A percentile compares a stretch with the other conserved stretches of the same genome.
phyloP scores from a whole-genome alignment of 1,139 yeast genomes.

The Candida freyschussii region DNA sequence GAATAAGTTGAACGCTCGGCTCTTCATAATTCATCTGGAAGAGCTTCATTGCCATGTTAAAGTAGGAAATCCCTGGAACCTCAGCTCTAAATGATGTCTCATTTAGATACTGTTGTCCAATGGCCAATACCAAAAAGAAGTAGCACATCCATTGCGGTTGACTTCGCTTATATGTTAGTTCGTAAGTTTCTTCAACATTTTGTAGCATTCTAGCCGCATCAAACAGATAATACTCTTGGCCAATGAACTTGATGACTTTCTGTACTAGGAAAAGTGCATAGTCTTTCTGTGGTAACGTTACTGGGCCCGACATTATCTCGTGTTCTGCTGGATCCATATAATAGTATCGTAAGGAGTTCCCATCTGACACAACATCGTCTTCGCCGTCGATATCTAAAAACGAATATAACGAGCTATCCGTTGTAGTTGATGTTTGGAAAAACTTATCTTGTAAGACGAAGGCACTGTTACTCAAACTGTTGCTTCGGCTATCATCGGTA shows the following conservation, averaged over 20 bases:
- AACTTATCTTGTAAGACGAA: constrained; percentile 21
- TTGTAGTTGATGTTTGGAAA: constrained; percentile 30
- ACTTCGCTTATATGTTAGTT: too few species aligned
- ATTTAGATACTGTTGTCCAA: constrained; percentile 34
- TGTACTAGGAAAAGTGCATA: constrained; percentile 31
- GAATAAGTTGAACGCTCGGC: constrained; percentile 38
- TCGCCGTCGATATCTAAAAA: constrained; percentile 22
- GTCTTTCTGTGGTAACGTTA: constrained; percentile 31
- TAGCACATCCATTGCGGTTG: constrained; percentile 27
- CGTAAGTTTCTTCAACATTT: constrained; percentile 31
- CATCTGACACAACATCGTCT: constrained; percentile 12
- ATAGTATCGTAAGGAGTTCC: constrained; percentile 13
- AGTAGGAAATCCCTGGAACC: constrained; percentile 32
- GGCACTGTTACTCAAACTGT: constrained; percentile 9
- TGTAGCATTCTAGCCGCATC: constrained; percentile 27
- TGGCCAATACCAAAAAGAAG: constrained; percentile 28
- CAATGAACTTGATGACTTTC: constrained; percentile 33
- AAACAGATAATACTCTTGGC: constrained; percentile 39
- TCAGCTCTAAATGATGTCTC: constrained; percentile 9
- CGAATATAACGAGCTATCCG: constrained; percentile 29
- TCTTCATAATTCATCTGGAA: constrained; percentile 40
- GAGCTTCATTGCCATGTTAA: constrained; percentile 37
- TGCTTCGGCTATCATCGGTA: constrained; percentile 4
- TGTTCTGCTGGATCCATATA: constrained; percentile 7
- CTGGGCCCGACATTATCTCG: constrained; percentile 6